Evolutionary conservation across 352 stramenopile species (phyloP), one percentile per base, ranked within the genome.

Genomic region (Pythium aquatile): DNA sequence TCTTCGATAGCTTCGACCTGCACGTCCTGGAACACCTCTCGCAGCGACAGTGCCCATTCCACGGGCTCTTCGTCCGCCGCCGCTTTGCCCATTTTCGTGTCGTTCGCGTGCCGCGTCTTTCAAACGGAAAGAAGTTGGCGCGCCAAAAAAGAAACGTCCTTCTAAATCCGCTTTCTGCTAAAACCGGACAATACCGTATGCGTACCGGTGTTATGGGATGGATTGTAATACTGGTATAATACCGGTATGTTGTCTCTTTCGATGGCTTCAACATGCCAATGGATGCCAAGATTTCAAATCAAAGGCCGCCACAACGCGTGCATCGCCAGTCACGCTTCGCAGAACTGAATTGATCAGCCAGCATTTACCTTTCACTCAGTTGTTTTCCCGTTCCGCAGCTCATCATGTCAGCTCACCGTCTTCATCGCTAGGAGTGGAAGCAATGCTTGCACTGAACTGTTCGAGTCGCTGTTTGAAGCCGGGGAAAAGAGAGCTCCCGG

Each of bases 21-120:
- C 46, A 81, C 81, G 67, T 88, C 79, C 61, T 87, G 78, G 67
- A 88, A 83, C 29, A 88, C 68, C 60, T 90, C 72, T 3, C 79
- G 79, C 67, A 90, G 57, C 46, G 74, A 68, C 44, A 76, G 58
- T 28, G 75, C 76, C 81, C 81, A 90, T 54, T 90, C 81, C n/a
- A 71, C 75, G 39, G 52, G 47, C 10, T 74, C 69, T 17, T 75
- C 55, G 30, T 61, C 68, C 3, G 14, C 39, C 17, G 17, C 42
- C 8, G 58, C 40, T 35, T 17, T 57, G 13, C 53, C 42, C 51
- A 65, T 66, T 68, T 68, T 66, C 33, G 17, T 48, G 35, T n/a
- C 1, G 46, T 39, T 35, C 11, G 33, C 26, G 39, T 61, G 39
- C 7, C 39, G 20, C 24, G 30, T 32, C 26, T 5, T 67, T 61